Conservation (phyloP, 495 filamentous ascomycete species). For the Schizothecium vesticola region DNA sequence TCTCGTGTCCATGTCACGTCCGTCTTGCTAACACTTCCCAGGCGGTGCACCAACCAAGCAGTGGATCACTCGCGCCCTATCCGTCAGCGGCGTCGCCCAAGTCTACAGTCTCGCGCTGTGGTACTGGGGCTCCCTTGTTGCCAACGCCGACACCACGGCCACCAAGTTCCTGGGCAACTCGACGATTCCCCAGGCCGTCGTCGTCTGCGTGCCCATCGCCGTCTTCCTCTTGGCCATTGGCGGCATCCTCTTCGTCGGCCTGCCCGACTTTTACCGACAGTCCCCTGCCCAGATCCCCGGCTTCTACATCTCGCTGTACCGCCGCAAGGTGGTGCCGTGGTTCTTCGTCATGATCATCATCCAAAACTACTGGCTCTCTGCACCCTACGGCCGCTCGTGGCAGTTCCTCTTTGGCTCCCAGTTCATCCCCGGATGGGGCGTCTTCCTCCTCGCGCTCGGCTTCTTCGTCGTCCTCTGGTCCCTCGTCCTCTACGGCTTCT, state of each 20-base stretch:
- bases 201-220: slow-evolving; percentile 47
- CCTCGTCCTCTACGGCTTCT: slow-evolving; percentile 40
- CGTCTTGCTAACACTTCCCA: not conserved
- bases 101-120: slow-evolving; percentile 59
- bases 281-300: slow-evolving; percentile 59
- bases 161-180: slow-evolving; percentile 23
- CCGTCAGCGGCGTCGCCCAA: slow-evolving; percentile 60
- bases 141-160: slow-evolving; percentile 23
- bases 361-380: slow-evolving; percentile 59
- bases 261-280: slow-evolving; percentile 62
- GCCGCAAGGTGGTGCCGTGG: slow-evolving; percentile 55
- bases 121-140: slow-evolving; percentile 56
- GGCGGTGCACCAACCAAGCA: slow-evolving; percentile 53
- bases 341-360: slow-evolving; percentile 55
- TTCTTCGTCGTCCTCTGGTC: slow-evolving; percentile 58
- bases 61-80: slow-evolving; percentile 60
- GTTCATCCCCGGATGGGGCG: slow-evolving; percentile 46
- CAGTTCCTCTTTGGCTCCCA: slow-evolving; percentile 50
- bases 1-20: not conserved
- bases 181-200: slow-evolving; percentile 37
- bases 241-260: slow-evolving; percentile 46
- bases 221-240: slow-evolving; percentile 48
- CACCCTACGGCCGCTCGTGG: slow-evolving; percentile 58
- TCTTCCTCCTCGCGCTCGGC: slow-evolving; percentile 45
- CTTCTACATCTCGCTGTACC: slow-evolving; percentile 50